These are phyloP conservation scores for Agrocybe chaxingu DNA, from an alignment of 768 basidiomycete genomes.

Conservation along the genomic window DNA sequence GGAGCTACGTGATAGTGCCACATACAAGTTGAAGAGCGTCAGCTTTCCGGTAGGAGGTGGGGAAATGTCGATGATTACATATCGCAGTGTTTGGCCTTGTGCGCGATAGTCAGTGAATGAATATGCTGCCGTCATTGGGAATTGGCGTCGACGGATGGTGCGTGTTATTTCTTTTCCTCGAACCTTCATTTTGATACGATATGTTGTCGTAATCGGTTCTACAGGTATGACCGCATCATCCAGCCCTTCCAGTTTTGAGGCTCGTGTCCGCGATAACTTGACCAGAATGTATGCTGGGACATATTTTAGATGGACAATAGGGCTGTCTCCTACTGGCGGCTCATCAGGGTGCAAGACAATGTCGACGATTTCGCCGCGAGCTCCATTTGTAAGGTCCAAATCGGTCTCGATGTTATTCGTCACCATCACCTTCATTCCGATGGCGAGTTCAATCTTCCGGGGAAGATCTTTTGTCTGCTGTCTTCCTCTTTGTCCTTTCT, in stretches of 20 bases:
- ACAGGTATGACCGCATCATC: slow-evolving; percentile 29
- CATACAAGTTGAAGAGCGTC: slow-evolving; percentile 36
- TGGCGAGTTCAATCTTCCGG: slow-evolving; percentile 1
- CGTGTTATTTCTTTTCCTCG: too few species aligned
- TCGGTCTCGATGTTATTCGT: slow-evolving; percentile 37
- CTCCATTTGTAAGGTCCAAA: slow-evolving; percentile 37
- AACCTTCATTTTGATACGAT: slow-evolving; percentile 11
- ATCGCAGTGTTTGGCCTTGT: slow-evolving; percentile 39
- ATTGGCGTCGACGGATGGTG: slow-evolving; percentile 14
- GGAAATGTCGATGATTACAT: slow-evolving; percentile 35
- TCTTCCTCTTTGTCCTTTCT: slow-evolving; percentile 1
- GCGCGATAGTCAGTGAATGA: slow-evolving; percentile 39
- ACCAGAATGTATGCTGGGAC: slow-evolving; percentile 22
- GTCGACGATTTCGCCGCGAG: slow-evolving; percentile 23
- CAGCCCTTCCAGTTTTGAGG: slow-evolving; percentile 21
- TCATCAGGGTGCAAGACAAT: slow-evolving; percentile 18
- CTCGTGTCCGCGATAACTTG: slow-evolving; percentile 16
- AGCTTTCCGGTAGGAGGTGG: slow-evolving; percentile 27
- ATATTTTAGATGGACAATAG: slow-evolving; percentile 21
- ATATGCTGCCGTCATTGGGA: slow-evolving; percentile 32
- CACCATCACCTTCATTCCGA: slow-evolving; percentile 39
- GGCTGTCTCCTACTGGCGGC: slow-evolving; percentile 2
- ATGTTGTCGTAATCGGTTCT: slow-evolving; percentile 16
- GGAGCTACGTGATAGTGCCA: slow-evolving; percentile 28
- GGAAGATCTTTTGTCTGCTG: background rate